Evolutionary conservation across 23 red algal species (phyloP).

Genomic region (Chondrus crispus): DNA sequence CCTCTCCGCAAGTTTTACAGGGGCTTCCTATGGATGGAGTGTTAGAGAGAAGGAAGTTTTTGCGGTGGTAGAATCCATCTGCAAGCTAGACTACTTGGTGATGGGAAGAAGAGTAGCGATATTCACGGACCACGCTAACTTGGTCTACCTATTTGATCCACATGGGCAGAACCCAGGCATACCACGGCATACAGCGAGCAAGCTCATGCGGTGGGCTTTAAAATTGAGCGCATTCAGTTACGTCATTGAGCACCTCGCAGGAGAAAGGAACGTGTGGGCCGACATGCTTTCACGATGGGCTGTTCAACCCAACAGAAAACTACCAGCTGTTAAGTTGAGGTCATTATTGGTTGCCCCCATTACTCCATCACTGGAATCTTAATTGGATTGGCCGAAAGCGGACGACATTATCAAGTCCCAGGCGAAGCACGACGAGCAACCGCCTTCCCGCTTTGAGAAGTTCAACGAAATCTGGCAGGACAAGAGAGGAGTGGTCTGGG

Average conservation of each 20-base stretch:
- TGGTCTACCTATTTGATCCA: background rate
- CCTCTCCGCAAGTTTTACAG: background rate
- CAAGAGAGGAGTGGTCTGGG: slow-evolving; percentile 19
- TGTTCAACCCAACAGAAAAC: background rate
- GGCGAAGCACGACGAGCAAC: no score
- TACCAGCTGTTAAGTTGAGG: background rate
- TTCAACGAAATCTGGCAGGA: no score
- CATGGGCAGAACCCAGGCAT: background rate
- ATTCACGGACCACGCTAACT: background rate
- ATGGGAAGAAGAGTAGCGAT: background rate
- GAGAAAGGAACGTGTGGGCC: background rate
- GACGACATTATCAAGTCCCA: background rate
- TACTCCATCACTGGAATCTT: background rate
- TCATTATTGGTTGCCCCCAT: background rate
- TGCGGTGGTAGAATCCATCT: slow-evolving; percentile 8
- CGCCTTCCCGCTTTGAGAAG: no score
- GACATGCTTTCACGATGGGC: background rate
- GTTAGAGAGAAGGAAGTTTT: background rate
- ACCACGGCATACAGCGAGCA: background rate
- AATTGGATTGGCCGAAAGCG: background rate
- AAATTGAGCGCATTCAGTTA: background rate
- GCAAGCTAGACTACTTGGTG: background rate
- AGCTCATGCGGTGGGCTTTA: background rate
- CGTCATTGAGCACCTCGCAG: background rate
- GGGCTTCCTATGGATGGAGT: background rate